Base-by-base conservation (phyloP, 2,329 filamentous ascomycete genomes). In the Diaporthe sp. region DNA sequence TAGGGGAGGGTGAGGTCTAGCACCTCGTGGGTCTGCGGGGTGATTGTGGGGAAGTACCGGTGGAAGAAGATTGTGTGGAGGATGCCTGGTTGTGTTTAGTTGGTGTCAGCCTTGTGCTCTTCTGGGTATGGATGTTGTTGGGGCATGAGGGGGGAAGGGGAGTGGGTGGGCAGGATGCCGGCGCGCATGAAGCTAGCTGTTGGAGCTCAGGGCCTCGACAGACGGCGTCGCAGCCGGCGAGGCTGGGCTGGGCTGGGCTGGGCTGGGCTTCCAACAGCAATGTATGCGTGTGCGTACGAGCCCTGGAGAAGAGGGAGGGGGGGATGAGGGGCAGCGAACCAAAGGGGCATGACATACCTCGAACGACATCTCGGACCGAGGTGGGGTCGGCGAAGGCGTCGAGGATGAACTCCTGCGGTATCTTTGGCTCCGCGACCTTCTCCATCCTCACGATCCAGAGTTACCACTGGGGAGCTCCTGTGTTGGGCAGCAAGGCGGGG, bases 1-100 rank as follows among this genome's bases (percentile, higher is more conserved):
- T 94, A 94, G 69, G 97, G 96, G 38, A 98, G 91, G 45, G 95
- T 96, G 76, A 98, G 90, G 84, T 97, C 96, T 78, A 98, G 92
- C 77, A 98, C 92, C 82, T 98, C 96, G 85, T 95, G 93, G 77
- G 95, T 95, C 77, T 91, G 90, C 8, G 97, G 96, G 55, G 91
- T 88, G 79, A 98, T 90, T 74, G 95, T 92, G 74, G 95, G 95
- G 88, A 98, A 98, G 90, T 96, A 97, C 81, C 97, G 94, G 87
- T 98, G 96, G 89, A 98, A 98, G 91, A 98, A 99, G 83, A 98
- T 98, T 68, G 96, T 97, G 84, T 98, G 96, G 67, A 98, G 90
- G 82, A 98, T 94, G 77, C 94, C 96, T 97, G 80, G n/a, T 50
- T 17, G 7, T 55, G 12, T 70, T 75, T 52, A 19, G 30, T 7